A percentile compares a stretch with the other conserved stretches of the same genome.
Conservation (phyloP, 257 asterid species). For the Lycium barbarum region DNA sequence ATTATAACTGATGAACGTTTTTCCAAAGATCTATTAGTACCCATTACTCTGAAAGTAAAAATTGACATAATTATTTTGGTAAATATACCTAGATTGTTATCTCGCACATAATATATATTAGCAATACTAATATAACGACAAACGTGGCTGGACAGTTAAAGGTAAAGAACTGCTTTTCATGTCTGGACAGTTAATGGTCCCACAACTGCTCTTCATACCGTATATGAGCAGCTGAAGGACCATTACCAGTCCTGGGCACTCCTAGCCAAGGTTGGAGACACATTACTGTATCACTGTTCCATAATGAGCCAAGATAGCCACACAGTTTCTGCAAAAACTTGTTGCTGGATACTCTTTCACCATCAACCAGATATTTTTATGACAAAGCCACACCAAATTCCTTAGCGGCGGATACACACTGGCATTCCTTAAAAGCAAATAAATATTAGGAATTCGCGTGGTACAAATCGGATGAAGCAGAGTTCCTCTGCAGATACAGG, state of each 20-base stretch:
- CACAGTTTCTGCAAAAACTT: not conserved
- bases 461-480: not conserved
- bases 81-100: not conserved
- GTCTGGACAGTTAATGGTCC: not conserved
- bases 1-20: not conserved
- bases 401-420: constrained; percentile 13
- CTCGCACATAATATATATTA: not conserved
- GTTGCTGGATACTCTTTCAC: not conserved
- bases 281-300: not conserved
- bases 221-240: not conserved
- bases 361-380: not conserved
- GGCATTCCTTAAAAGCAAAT: not conserved
- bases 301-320: not conserved
- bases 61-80: not conserved
- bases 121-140: not conserved
- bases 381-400: constrained; percentile 7
- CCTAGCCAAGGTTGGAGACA: not conserved
- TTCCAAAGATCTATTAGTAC: not conserved
- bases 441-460: not conserved
- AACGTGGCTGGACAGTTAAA: not conserved
- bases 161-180: no score
- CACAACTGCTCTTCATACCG: not conserved
- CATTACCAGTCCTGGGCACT: not conserved
- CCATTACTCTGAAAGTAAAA: not conserved
- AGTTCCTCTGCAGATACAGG: not conserved